Conservation (phyloP, 179 eudicot genomes). For the Spergularia azorica region DNA sequence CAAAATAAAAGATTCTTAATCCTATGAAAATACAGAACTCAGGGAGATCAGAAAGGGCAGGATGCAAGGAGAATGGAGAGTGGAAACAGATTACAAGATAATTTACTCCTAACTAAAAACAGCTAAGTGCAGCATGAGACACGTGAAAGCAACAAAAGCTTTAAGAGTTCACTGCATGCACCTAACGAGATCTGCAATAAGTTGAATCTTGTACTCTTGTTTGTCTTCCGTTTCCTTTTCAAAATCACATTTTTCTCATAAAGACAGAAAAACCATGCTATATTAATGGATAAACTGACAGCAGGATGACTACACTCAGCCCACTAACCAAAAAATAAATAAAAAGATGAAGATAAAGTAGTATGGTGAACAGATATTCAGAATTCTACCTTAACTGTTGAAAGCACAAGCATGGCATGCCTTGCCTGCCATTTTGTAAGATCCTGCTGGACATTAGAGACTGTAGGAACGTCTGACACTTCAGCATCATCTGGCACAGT, state of each 20-base stretch:
- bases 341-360: background rate
- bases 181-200: background rate
- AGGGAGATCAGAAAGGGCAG: background rate
- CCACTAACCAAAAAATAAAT: background rate
- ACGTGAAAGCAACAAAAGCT: background rate
- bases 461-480: conserved; percentile 77
- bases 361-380: background rate
- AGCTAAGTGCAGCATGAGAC: background rate
- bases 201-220: background rate
- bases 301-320: background rate
- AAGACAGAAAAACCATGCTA: background rate
- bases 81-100: background rate
- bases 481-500: conserved; percentile 69
- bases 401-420: conserved; percentile 64
- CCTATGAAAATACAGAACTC: background rate
- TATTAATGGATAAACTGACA: background rate
- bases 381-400: conserved; percentile 54
- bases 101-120: background rate
- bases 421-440: conserved; percentile 75
- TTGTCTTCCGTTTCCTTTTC: background rate
- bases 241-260: background rate
- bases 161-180: background rate
- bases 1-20: background rate
- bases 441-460: conserved; percentile 80
- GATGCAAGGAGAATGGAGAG: conserved; percentile 3